Conservation (phyloP, 192 early-diverging fungal species). For the Obelidium mucronatum region DNA sequence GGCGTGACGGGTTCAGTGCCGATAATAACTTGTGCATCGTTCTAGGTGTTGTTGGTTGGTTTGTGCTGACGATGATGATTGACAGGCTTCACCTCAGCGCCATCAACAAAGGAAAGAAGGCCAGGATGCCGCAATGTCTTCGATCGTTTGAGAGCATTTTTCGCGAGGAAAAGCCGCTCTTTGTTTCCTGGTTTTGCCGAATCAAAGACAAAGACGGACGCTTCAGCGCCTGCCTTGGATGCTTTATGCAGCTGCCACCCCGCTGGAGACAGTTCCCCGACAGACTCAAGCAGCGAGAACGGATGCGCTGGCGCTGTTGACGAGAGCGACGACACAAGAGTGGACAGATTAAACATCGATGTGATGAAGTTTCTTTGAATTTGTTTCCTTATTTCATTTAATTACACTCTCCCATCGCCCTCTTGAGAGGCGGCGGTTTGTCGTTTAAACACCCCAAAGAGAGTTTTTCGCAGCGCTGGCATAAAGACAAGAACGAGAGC, state of each 20-base stretch:
- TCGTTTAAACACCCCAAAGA: neutral
- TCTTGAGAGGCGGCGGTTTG: too few species aligned
- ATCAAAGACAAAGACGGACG: conserved; percentile 86
- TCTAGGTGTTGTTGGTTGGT: conserved; percentile 60
- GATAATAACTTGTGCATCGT: conserved; percentile 81
- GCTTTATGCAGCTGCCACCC: conserved; percentile 50
- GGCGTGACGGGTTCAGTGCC: conserved; percentile 87
- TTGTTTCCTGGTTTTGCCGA: conserved; percentile 54
- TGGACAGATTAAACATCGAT: too few species aligned
- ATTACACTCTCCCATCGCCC: too few species aligned
- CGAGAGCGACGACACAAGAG: too few species aligned
- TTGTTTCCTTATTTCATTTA: too few species aligned
- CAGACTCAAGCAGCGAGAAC: conserved; percentile 14
- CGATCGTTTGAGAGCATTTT: conserved; percentile 85
- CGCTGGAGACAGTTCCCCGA: neutral
- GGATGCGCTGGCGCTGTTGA: conserved; percentile 22
- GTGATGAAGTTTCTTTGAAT: too few species aligned
- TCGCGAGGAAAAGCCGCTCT: conserved; percentile 81
- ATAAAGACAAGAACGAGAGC: neutral
- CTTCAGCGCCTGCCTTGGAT: conserved; percentile 63
- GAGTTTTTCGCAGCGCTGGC: neutral
- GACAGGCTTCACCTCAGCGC: conserved; percentile 74
- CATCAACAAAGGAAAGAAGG: conserved; percentile 84
- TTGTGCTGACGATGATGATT: neutral
- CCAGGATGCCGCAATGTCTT: conserved; percentile 92